Evolutionary conservation across 768 basidiomycete genomes (phyloP).

Genomic region (Tricholoma flavovirens): DNA sequence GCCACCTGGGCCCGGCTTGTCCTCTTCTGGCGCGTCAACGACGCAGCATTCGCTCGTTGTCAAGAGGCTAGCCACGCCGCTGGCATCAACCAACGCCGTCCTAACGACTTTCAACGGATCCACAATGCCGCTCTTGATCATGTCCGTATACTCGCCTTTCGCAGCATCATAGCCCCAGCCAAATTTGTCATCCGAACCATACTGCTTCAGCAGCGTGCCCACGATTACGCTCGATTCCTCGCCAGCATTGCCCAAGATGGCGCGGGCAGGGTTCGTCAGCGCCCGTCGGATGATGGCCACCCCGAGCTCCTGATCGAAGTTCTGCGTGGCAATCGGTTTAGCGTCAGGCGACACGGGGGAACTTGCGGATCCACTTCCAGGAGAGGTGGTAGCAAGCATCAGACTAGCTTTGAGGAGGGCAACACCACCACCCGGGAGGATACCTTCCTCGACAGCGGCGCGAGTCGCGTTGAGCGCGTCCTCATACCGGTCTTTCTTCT

Average conservation of each 20-base stretch:
- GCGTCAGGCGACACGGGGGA: constrained; percentile 50
- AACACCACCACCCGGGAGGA: constrained; percentile 93
- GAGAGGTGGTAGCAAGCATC: constrained; percentile 54
- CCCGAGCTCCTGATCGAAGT: constrained; percentile 98
- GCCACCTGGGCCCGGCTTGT: constrained; percentile 41
- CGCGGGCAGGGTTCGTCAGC: constrained; percentile 74
- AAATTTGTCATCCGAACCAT: constrained; percentile 72
- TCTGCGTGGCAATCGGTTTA: constrained; percentile 67
- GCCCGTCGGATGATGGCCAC: constrained; percentile 89
- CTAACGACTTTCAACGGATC: constrained; percentile 96
- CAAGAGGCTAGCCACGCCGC: constrained; percentile 88
- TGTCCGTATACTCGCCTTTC: constrained; percentile 90
- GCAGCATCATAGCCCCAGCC: constrained; percentile 86
- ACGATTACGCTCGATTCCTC: constrained; percentile 93
- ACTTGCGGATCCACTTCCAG: constrained; percentile 41
- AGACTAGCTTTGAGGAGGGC: constrained; percentile 85
- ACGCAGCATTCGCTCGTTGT: constrained; percentile 92
- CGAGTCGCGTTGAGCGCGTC: constrained; percentile 97
- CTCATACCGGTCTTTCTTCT: constrained; percentile 99
- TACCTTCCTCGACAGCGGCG: constrained; percentile 97
- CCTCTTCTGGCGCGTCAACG: constrained; percentile 85
- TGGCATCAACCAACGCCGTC: constrained; percentile 87
- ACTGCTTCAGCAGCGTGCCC: constrained; percentile 70
- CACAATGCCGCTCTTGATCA: constrained; percentile 91
- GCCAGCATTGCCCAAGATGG: constrained; percentile 90